Evolutionary conservation across 2,329 filamentous ascomycete genomes (phyloP).

Genomic region (Aureobasidium zeae): DNA sequence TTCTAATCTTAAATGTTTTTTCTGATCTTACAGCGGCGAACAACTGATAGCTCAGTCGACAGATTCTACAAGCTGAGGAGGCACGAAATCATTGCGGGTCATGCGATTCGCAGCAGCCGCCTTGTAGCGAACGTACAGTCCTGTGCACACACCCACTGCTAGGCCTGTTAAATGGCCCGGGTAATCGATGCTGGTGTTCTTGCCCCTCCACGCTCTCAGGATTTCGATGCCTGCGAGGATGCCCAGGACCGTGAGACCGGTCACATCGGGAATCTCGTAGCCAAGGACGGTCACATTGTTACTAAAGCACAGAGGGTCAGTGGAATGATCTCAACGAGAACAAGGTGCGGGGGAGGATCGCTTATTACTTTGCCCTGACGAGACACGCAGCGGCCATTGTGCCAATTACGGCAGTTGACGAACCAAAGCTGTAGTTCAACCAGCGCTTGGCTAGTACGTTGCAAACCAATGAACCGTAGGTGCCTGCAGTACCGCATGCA

Average conservation of each 20-base stretch:
- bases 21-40: too few relatives aligned
- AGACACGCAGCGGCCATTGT: constrained; percentile 49
- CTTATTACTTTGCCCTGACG: constrained; percentile 24
- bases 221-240: constrained; percentile 23
- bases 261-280: constrained; percentile 25
- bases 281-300: constrained; percentile 23
- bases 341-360: neutral
- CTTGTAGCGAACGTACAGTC: constrained; percentile 16
- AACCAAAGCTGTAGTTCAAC: constrained; percentile 50
- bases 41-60: neutral
- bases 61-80: neutral
- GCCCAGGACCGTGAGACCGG: constrained; percentile 33
- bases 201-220: constrained; percentile 20
- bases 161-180: constrained; percentile 30
- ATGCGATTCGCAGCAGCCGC: constrained; percentile 5
- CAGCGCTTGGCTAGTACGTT: constrained; percentile 38
- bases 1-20: too few relatives aligned
- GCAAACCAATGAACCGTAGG: constrained; percentile 47
- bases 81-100: constrained; percentile 6
- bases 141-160: constrained; percentile 20
- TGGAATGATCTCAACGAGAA: neutral
- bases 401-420: constrained; percentile 56
- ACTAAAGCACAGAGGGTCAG: constrained; percentile 17
- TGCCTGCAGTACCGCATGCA: constrained; percentile 48
- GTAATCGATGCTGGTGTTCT: constrained; percentile 27